phyloP scores from a whole-genome alignment of 495 filamentous ascomycete species.

The Penicillium lividum region DNA sequence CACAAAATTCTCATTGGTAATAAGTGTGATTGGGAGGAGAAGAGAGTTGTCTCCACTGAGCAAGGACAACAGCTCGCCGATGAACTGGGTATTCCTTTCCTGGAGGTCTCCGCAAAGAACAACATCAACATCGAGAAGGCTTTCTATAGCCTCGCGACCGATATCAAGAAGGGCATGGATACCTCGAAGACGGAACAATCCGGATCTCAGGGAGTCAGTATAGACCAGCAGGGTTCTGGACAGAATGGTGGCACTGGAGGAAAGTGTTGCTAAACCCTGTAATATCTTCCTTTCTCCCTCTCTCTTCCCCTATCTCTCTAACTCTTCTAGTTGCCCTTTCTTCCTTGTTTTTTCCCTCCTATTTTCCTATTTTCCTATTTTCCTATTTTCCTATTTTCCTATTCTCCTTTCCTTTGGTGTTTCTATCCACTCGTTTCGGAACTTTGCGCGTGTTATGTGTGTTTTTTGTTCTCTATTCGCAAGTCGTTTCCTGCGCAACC shows the following conservation, averaged over 20 bases:
- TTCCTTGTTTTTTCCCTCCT: conserved; percentile 10
- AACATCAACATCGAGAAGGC: conserved; percentile 99
- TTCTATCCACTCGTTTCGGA: neutral
- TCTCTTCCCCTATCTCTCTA: conserved; percentile 10
- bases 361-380: conserved; percentile 12
- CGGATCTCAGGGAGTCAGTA: conserved; percentile 66
- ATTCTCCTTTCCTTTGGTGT: conserved; percentile 14
- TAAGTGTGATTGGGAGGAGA: conserved; percentile 99
- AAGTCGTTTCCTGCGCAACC: conserved; percentile 15
- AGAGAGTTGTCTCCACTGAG: conserved; percentile 89
- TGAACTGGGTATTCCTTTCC: conserved; percentile 96
- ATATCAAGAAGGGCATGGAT: conserved; percentile 87
- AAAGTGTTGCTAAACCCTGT: conserved; percentile 78
- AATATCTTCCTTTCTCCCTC: conserved; percentile 23
- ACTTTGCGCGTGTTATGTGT: conserved; percentile 3
- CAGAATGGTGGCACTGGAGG: conserved; percentile 61
- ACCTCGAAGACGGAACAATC: conserved; percentile 76
- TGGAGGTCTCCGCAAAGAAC: conserved; percentile 97
- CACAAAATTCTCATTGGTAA: conserved; percentile 99
- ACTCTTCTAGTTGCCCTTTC: conserved; percentile 7
- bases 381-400: too few species aligned
- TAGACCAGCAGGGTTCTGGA: conserved; percentile 63
- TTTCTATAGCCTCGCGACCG: conserved; percentile 90
- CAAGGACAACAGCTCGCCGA: conserved; percentile 90
- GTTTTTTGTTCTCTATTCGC: conserved; percentile 13